These are phyloP conservation scores for Nitzschia sp. DNA, from an alignment of 108 stramenopile species.

Conservation along the genomic window DNA sequence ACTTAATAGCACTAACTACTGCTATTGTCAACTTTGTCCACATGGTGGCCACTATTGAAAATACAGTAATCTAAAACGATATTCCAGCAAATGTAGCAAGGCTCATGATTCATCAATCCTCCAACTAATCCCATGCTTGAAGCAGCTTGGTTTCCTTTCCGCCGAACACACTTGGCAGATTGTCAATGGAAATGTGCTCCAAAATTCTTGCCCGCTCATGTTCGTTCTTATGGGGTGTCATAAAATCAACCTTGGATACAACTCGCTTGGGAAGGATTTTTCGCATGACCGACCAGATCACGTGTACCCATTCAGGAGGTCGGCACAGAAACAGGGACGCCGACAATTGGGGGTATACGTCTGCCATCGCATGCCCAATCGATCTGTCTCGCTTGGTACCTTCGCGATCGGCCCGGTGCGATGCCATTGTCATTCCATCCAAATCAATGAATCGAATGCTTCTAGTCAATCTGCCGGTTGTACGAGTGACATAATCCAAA, in stretches of 20 bases:
- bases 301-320: slow-evolving; percentile 10
- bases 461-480: slow-evolving; percentile 30
- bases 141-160: not conserved
- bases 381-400: slow-evolving; percentile 8
- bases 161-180: slow-evolving; percentile 25
- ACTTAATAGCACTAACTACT: no score
- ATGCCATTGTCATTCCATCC: not conserved
- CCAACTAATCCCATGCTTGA: no score
- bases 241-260: slow-evolving; percentile 26
- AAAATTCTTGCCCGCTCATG: slow-evolving; percentile 7
- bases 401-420: not conserved
- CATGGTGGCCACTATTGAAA: no score
- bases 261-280: slow-evolving; percentile 25
- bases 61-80: no score
- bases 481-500: slow-evolving; percentile 31
- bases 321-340: slow-evolving; percentile 20
- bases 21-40: no score
- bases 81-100: no score
- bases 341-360: slow-evolving; percentile 34
- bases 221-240: slow-evolving; percentile 2
- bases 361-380: slow-evolving; percentile 16
- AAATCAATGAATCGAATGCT: slow-evolving; percentile 15
- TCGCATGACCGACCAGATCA: slow-evolving; percentile 11
- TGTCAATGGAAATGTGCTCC: slow-evolving; percentile 27
- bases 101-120: no score